Evolutionary conservation across 2,329 filamentous ascomycete genomes (phyloP), one percentile per base, ranked within the genome.

Genomic region (Xylogone sp.): DNA sequence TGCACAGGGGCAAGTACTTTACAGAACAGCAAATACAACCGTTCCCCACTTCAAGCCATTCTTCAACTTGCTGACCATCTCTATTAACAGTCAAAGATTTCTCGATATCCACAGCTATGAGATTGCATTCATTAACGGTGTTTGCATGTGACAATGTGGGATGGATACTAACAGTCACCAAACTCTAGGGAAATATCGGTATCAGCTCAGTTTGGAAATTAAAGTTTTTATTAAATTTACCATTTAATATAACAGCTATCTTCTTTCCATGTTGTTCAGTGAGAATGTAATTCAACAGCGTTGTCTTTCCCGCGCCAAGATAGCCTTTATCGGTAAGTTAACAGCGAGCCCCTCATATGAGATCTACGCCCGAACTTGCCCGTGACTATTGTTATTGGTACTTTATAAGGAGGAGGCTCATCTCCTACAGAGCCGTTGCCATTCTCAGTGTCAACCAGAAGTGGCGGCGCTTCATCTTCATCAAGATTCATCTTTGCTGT

Each of bases 21-120:
- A 97, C 92, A 2, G 91, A 96, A 72, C 94, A 99, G 73, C 94
- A 99, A 59, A 99, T 91, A 68, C 94, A 99, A 56, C 94, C 94
- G 62, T 99, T 99, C 48, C 90, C 91, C 49, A 99, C 84, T 56
- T 97, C 92, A 22, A 99, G 83, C 89, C 95, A 99, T 75, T 96
- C 91, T 65, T 94, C 87, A 6, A 93, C 88, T 64, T 90, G 81
- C 64, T 93, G 83, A 39, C 84, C 88, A 53, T 86, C 87, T 66
- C 92, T 85, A 67, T 87, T 96, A 60, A 99, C 85, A 0, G 93
- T 97, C 56, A 99, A 78, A 43, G 91, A 92, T 68, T 96, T 97
- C 69, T 99, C 94, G 58, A 99, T 96, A 64, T 97, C 93, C 62
- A 91, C 79, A 50, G 93, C 90, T 65, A 62, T 46, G 52, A 43